Base-by-base conservation (phyloP, 495 filamentous ascomycete species). In the Aspergillus campestris region DNA sequence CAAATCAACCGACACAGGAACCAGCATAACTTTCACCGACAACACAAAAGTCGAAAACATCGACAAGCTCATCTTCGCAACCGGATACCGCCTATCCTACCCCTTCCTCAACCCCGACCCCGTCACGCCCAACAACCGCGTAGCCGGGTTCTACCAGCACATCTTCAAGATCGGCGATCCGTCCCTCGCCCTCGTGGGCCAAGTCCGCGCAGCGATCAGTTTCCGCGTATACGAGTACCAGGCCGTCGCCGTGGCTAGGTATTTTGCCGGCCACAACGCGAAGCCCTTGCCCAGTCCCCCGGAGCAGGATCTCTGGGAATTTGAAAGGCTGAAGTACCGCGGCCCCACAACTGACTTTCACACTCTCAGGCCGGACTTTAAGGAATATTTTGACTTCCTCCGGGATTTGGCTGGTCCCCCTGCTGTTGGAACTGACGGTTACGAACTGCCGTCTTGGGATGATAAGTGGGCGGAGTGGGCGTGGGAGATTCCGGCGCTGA, bases 211-310 rank as follows among this genome's bases (percentile, higher is more conserved):
- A 30, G 74, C 61, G 0, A 64, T 78, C 34, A 76, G 71, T 13
- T 75, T 78, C 59, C 60, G 64, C 1, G 65, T 75, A 0, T 77
- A 74, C 42, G 73, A 78, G 55, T 76, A 70, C 59, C 75, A 78
- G 52, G 73, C 73, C 8, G 68, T 76, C 4, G 66, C 68, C 0
- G 62, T 73, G 3, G 73, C 73, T 5, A 68, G 74, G 10, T 66
- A 72, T 8, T 67, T 78, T 13, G 69, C 74, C 0, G 66, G 71
- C 6, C 40, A 50, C 15, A 61, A 61, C 40, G 52, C 44, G 1
- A 39, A 10, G 2, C 12, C 38, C 1, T 49, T 76, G 31, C 72
- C 72, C 1, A 49, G 55, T 2, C 39, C 57, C 0, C 34, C 44
- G 8, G 65, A 66, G 52, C 71, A 73, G 56, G 51, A 61, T 45